Evolutionary conservation across 306 rosid genomes (phyloP), one percentile per base, ranked within the genome.

Genomic region (Quercus berberidifolia): DNA sequence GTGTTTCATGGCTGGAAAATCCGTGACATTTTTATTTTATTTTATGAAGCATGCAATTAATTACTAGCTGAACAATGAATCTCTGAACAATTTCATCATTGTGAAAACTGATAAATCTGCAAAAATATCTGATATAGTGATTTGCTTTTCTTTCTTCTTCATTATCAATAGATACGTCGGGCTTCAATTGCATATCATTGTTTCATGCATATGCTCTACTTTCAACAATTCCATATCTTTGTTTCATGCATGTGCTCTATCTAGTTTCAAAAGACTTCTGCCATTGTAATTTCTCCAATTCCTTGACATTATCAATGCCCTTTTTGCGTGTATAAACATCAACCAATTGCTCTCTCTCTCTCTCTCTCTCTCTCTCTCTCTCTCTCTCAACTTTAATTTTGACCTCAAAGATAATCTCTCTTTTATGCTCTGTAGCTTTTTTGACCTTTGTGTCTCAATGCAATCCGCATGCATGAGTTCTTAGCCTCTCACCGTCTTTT

Each of bases 61-160:
- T 80, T 77, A 77, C 76, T 79, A 78, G 67, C 74, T 82, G 81
- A 75, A 30, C 23, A 81, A 72, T 80, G 78, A 87, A 83, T 82
- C 78, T 85, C 80, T 81, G 76, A 82, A 67, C 73, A 10, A 10
- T 75, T 81, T 89, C 87, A 86, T 93, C 81, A 92, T 92, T 82
- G 81, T 82, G 88, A 86, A 84, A 88, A 85, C 89, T 89, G 90
- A 84, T 86, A 83, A 85, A 77, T 89, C 92, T 92, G 91, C 82
- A 75, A 85, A 79, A 38, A 84, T 62, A 79, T 86, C 88, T 77
- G 93, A 69, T 85, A 75, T 62, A 78, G 86, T 74, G 71, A 83
- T 85, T 76, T 82, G 86, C 91, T 84, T 87, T 87, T 85, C 70
- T 80, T 33, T 69, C 71, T 71, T 67, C 79, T 83, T 82, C 80